phyloP scores from a whole-genome alignment of 176 grass and related monocot genomes.

The Chrysopogon serrulatus region DNA sequence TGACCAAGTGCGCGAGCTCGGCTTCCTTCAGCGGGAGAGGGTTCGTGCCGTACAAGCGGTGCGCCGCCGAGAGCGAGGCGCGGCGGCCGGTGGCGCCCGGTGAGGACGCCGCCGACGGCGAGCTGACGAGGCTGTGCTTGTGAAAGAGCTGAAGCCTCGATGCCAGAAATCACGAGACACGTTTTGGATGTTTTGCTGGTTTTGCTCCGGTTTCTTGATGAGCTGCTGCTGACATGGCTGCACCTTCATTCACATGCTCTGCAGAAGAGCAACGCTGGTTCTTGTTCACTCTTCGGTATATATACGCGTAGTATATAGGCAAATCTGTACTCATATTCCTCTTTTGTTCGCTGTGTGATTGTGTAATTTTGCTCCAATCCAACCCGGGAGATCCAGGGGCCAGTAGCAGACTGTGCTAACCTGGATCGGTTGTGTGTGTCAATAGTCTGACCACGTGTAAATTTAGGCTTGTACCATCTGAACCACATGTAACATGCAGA shows the following conservation, averaged over 20 bases:
- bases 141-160: conserved; percentile 15
- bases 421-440: conserved; percentile 9
- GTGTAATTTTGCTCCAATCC: conserved; percentile 20
- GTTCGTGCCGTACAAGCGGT: conserved; percentile 68
- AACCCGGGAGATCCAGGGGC: conserved; percentile 7
- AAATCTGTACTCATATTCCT: conserved; percentile 2
- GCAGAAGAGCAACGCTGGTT: conserved; percentile 17
- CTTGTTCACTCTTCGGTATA: conserved; percentile 29
- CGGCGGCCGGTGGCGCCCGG: neutral
- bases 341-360: conserved; percentile 6
- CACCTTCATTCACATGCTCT: neutral
- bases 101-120: conserved; percentile 52
- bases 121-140: conserved; percentile 71
- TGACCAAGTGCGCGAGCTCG: conserved; percentile 25
- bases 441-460: conserved; percentile 26
- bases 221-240: conserved; percentile 24
- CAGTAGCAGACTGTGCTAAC: conserved; percentile 12
- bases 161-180: neutral
- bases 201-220: conserved; percentile 40
- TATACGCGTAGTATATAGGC: neutral
- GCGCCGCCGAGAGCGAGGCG: conserved; percentile 39
- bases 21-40: conserved; percentile 38
- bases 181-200: conserved; percentile 27
- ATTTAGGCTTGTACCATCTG: conserved; percentile 21
- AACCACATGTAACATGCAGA: conserved; percentile 14